Evolutionary conservation across 495 filamentous ascomycete species (phyloP).

Genomic region (Letharia lupina): DNA sequence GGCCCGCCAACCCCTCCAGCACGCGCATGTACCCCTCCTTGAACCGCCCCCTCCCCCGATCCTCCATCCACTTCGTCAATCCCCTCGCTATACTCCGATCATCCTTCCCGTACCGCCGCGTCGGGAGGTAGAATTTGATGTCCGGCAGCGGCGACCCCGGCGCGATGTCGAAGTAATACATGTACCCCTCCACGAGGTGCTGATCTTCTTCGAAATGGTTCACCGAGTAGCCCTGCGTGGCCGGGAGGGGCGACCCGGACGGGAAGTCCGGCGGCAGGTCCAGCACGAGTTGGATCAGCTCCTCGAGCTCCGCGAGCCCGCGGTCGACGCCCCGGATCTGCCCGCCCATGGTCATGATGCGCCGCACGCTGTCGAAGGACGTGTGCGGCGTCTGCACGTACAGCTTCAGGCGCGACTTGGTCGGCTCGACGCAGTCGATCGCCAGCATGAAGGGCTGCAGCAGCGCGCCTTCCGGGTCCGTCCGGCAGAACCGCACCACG

Average conservation of each 20-base stretch:
- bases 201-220: conserved; percentile 14
- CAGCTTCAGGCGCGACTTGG: conserved; percentile 31
- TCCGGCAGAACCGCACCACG: conserved; percentile 8
- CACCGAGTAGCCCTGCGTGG: conserved; percentile 30
- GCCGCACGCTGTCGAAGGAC: conserved; percentile 26
- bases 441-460: conserved; percentile 28
- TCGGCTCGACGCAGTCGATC: conserved; percentile 29
- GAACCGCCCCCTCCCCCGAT: background rate
- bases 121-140: conserved; percentile 28
- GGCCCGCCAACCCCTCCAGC: background rate
- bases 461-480: conserved; percentile 9
- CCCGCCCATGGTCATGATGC: conserved; percentile 31
- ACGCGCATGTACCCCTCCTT: background rate
- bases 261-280: conserved; percentile 19
- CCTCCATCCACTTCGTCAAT: background rate
- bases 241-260: conserved; percentile 11
- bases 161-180: conserved; percentile 35
- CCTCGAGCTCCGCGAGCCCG: conserved; percentile 14
- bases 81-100: background rate
- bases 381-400: conserved; percentile 30
- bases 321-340: conserved; percentile 11
- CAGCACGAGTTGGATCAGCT: conserved; percentile 22
- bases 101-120: background rate
- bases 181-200: background rate
- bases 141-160: conserved; percentile 23